Conservation (phyloP, 768 basidiomycete species). For the Sarcodon sp. region DNA sequence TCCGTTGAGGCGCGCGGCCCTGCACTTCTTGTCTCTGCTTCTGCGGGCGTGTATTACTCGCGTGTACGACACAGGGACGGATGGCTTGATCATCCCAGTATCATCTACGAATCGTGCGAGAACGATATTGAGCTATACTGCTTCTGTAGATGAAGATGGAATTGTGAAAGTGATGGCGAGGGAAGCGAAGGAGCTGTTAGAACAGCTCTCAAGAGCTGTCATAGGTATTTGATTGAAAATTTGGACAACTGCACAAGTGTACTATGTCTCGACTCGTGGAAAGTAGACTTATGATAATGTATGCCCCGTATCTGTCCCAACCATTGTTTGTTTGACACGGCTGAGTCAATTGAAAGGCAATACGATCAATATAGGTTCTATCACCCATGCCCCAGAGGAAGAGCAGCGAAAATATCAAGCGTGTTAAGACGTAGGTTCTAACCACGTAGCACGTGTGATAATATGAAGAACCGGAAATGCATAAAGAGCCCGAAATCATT, state of each 20-base stretch:
- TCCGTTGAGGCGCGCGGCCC: conserved; percentile 69
- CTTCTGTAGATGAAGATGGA: conserved; percentile 57
- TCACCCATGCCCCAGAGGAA: conserved; percentile 3
- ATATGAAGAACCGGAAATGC: neutral
- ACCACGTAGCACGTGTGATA: neutral
- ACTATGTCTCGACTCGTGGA: neutral
- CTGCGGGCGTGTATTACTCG: conserved; percentile 46
- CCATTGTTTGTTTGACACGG: conserved; percentile 42
- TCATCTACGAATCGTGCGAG: conserved; percentile 34
- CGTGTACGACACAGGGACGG: conserved; percentile 28
- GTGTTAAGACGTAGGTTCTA: conserved; percentile 2
- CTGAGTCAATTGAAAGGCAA: conserved; percentile 79
- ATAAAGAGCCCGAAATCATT: neutral
- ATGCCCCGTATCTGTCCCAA: conserved; percentile 93
- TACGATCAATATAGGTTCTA: conserved; percentile 40
- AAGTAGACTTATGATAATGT: conserved; percentile 14
- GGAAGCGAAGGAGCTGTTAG: conserved; percentile 46
- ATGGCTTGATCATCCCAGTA: conserved; percentile 18
- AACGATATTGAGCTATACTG: conserved; percentile 56
- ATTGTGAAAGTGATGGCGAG: conserved; percentile 66
- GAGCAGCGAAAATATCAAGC: conserved; percentile 1
- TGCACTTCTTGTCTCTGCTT: conserved; percentile 69
- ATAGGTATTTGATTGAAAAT: conserved; percentile 17
- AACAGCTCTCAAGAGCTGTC: conserved; percentile 33
- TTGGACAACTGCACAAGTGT: too few species aligned